phyloP scores from a whole-genome alignment of 805 yeast species.

The Wickerhamomyces hampshirensis region DNA sequence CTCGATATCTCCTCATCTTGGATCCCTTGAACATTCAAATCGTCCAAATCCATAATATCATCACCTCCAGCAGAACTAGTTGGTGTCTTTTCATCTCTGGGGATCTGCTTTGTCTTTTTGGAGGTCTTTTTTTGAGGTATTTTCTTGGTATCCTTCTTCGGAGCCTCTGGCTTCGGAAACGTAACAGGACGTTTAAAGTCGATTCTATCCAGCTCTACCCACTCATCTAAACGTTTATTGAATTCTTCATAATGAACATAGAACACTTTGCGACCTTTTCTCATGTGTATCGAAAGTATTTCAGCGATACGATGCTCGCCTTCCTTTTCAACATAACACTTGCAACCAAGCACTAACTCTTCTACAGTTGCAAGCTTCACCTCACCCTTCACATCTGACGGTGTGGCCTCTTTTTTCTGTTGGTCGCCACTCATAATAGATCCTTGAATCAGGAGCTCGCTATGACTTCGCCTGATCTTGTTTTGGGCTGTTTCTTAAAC shows the following conservation, averaged over 20 bases:
- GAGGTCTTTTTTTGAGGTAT: constrained; percentile 6
- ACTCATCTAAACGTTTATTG: constrained; percentile 95
- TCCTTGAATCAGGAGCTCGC: background rate
- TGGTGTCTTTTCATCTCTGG: constrained; percentile 24
- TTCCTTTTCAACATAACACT: constrained; percentile 77
- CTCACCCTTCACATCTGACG: constrained; percentile 16
- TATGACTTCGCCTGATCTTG: too few species aligned
- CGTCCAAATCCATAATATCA: constrained; percentile 81
- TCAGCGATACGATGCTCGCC: constrained; percentile 80
- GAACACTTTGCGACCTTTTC: constrained; percentile 73
- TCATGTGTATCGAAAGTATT: constrained; percentile 66
- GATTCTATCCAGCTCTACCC: constrained; percentile 74
- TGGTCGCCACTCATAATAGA: constrained; percentile 14
- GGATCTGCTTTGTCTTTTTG: constrained; percentile 30
- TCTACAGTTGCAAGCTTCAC: constrained; percentile 30
- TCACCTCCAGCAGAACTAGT: constrained; percentile 25
- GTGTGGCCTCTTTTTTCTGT: constrained; percentile 23
- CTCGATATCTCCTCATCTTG: constrained; percentile 67
- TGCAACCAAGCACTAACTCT: constrained; percentile 71
- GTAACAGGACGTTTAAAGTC: constrained; percentile 67
- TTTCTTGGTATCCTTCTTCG: constrained; percentile 18
- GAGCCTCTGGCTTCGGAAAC: constrained; percentile 56
- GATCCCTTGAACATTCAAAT: constrained; percentile 80
- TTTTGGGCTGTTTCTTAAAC: too few species aligned
- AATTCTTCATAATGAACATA: constrained; percentile 94